Percentiles rank a stretch among this genome's conserved stretches.
These are phyloP conservation scores for Ogataea polymorpha DNA, from an alignment of 805 yeast species.

Conservation along the genomic window DNA sequence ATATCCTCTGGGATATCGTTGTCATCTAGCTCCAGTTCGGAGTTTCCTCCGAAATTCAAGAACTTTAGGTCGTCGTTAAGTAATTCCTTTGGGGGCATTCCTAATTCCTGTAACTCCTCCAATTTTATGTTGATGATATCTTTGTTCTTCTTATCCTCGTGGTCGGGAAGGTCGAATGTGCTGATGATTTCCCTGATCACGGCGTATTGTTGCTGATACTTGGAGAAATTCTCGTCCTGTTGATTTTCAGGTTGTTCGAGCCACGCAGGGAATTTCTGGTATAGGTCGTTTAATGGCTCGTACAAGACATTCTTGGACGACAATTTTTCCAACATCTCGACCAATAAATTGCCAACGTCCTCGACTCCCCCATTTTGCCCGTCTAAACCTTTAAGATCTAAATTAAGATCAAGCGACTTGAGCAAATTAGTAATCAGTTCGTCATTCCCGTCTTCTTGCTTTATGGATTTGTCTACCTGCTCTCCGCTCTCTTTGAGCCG, in stretches of 20 bases:
- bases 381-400: slow-evolving; percentile 27
- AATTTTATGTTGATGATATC: slow-evolving; percentile 54
- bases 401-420: slow-evolving; percentile 52
- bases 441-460: slow-evolving; percentile 37
- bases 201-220: slow-evolving; percentile 60
- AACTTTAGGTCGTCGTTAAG: slow-evolving; percentile 43
- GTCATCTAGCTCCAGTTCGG: slow-evolving; percentile 44
- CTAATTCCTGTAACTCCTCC: slow-evolving; percentile 69
- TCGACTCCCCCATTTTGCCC: slow-evolving; percentile 21
- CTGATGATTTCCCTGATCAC: slow-evolving; percentile 59
- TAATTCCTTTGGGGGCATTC: slow-evolving; percentile 77
- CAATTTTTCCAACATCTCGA: slow-evolving; percentile 75
- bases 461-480: slow-evolving; percentile 57
- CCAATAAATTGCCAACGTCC: slow-evolving; percentile 52
- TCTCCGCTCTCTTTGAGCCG: slow-evolving; percentile 76
- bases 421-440: slow-evolving; percentile 62
- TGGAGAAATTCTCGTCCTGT: slow-evolving; percentile 33
- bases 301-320: slow-evolving; percentile 82
- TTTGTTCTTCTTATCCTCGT: slow-evolving; percentile 50
- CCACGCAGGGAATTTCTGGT: slow-evolving; percentile 70
- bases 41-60: slow-evolving; percentile 28
- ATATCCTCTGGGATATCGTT: slow-evolving; percentile 54
- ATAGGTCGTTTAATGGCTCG: slow-evolving; percentile 82
- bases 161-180: slow-evolving; percentile 63
- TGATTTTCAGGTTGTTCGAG: slow-evolving; percentile 49